Conservation (phyloP, 2,329 filamentous ascomycete species). For the Penicillium occitanis region DNA sequence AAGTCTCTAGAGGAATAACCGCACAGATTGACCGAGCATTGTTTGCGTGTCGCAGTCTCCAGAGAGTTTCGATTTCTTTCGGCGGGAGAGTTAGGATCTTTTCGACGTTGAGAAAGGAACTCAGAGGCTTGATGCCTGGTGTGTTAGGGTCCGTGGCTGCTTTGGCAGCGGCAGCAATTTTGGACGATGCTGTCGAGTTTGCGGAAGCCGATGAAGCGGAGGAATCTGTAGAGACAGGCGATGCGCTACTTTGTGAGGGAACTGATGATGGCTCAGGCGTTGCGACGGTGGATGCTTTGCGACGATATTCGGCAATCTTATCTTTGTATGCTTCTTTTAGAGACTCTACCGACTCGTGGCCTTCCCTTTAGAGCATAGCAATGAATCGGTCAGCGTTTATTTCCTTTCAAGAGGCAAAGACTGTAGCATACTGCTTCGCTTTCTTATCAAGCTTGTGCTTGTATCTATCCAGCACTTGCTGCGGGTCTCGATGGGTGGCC, state of each 20-base stretch:
- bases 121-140: constrained; percentile 62
- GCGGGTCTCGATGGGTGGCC: constrained; percentile 68
- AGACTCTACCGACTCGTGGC: constrained; percentile 58
- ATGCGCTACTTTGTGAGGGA: neutral
- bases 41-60: constrained; percentile 81
- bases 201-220: constrained; percentile 17
- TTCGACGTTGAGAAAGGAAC: constrained; percentile 72
- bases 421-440: constrained; percentile 61
- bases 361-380: constrained; percentile 48
- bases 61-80: constrained; percentile 82
- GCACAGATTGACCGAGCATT: constrained; percentile 79
- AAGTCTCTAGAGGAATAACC: constrained; percentile 71
- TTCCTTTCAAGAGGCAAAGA: neutral
- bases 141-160: constrained; percentile 40
- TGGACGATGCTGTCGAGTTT: constrained; percentile 21
- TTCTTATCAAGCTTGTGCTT: constrained; percentile 79
- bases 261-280: constrained; percentile 41
- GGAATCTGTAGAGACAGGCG: neutral
- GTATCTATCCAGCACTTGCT: constrained; percentile 77
- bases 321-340: constrained; percentile 82
- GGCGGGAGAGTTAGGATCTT: constrained; percentile 72
- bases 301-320: constrained; percentile 72
- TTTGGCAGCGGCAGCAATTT: constrained; percentile 36
- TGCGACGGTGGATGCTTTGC: constrained; percentile 60
- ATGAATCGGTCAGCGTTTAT: neutral